Conservation (phyloP, 768 basidiomycete species). For the Pleurotus tuber-regium region DNA sequence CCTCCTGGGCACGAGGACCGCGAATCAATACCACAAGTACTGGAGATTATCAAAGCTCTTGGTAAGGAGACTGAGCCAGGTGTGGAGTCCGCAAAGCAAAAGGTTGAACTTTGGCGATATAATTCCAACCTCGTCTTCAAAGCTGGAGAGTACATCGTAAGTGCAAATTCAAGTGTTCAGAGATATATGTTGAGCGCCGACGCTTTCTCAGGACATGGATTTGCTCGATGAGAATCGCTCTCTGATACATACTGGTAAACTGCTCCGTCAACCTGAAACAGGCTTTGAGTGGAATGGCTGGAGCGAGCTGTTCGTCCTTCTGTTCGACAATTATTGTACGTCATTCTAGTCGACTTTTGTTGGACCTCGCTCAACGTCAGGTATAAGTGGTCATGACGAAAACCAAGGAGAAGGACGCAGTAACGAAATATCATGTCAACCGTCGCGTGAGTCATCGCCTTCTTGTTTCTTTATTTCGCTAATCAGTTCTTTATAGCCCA, state of each 20-base stretch:
- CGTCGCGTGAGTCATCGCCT: constrained; percentile 54
- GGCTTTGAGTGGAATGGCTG: constrained; percentile 88
- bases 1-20: constrained; percentile 76
- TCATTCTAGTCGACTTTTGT: constrained; percentile 9
- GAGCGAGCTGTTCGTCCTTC: constrained; percentile 84
- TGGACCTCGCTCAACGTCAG: constrained; percentile 14
- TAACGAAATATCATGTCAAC: constrained; percentile 76
- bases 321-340: constrained; percentile 95
- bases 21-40: constrained; percentile 73
- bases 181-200: not conserved
- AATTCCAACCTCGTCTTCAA: constrained; percentile 80
- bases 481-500: constrained; percentile 54
- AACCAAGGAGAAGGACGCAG: constrained; percentile 71
- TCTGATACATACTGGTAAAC: constrained; percentile 78
- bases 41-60: constrained; percentile 83
- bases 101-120: constrained; percentile 88
- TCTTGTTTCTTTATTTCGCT: not conserved
- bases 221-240: constrained; percentile 79
- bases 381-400: constrained; percentile 85
- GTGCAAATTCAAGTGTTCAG: constrained; percentile 17
- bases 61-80: constrained; percentile 89
- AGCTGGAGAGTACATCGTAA: constrained; percentile 64
- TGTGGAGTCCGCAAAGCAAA: constrained; percentile 79
- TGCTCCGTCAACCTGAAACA: constrained; percentile 85
- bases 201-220: constrained; percentile 72